phyloP scores from a whole-genome alignment of 1,284 basidiomycete species.

The Sutorius eximius region DNA sequence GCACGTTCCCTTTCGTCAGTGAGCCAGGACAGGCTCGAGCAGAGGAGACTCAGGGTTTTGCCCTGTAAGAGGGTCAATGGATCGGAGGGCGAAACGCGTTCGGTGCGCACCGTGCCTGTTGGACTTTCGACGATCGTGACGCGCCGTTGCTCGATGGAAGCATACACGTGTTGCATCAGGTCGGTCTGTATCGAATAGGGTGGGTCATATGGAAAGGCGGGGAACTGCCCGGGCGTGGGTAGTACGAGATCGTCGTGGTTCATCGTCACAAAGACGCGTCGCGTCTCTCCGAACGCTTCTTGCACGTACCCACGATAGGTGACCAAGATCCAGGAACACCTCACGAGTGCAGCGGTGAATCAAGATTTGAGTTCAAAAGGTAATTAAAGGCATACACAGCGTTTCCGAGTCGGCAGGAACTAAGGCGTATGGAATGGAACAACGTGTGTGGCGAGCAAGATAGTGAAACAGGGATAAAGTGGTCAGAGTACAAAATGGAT shows the following conservation, averaged over 20 bases:
- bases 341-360: slow-evolving; percentile 7
- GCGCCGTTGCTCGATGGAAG: slow-evolving; percentile 72
- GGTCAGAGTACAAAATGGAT: slow-evolving; percentile 27
- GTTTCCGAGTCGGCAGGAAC: slow-evolving; percentile 17
- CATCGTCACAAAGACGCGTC: slow-evolving; percentile 10
- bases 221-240: slow-evolving; percentile 63
- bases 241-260: slow-evolving; percentile 35
- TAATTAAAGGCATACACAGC: slow-evolving; percentile 26
- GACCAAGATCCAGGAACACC: slow-evolving; percentile 11
- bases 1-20: slow-evolving; percentile 68
- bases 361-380: slow-evolving; percentile 20
- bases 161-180: slow-evolving; percentile 87
- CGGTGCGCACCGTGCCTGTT: slow-evolving; percentile 69
- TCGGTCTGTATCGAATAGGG: slow-evolving; percentile 90
- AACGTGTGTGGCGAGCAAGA: slow-evolving; percentile 16
- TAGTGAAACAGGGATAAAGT: slow-evolving; percentile 18
- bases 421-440: slow-evolving; percentile 24
- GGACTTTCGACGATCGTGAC: slow-evolving; percentile 86
- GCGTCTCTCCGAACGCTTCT: not conserved
- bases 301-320: not conserved
- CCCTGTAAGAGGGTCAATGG: slow-evolving; percentile 48
- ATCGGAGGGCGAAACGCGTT: not conserved
- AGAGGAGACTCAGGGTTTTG: slow-evolving; percentile 84
- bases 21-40: slow-evolving; percentile 81
- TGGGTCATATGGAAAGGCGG: slow-evolving; percentile 75